phyloP scores from a whole-genome alignment of 768 basidiomycete genomes.

The Tulasnella sp. region DNA sequence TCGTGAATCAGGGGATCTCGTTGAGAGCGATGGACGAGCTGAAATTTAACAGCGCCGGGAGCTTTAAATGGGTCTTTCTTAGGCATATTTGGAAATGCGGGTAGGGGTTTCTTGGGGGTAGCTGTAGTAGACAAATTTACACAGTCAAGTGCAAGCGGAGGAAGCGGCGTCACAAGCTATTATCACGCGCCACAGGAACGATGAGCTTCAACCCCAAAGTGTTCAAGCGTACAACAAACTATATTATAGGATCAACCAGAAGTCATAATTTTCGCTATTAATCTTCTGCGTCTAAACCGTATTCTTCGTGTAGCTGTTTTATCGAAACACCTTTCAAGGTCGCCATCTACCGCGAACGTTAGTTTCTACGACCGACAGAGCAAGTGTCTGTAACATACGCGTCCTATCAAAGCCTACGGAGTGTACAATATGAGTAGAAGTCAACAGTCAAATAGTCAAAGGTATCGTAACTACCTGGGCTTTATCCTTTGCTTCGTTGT shows the following conservation, averaged over 20 bases:
- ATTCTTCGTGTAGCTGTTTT: conserved; percentile 60
- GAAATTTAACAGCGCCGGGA: conserved; percentile 85
- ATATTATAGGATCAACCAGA: not conserved
- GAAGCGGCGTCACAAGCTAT: not conserved
- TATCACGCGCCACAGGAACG: not conserved
- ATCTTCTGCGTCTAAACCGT: conserved; percentile 49
- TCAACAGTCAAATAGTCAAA: not conserved
- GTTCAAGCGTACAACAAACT: not conserved
- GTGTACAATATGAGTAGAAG: not conserved
- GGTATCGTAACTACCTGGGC: conserved; percentile 67
- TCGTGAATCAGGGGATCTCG: conserved; percentile 93
- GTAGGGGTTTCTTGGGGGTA: not conserved
- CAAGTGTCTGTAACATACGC: not conserved
- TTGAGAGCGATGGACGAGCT: conserved; percentile 93
- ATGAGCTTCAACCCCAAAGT: not conserved
- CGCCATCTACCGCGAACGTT: conserved; percentile 43
- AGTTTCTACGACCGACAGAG: not conserved
- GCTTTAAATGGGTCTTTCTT: conserved; percentile 80
- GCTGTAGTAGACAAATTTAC: not conserved
- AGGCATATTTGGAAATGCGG: conserved; percentile 38
- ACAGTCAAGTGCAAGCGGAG: too few relatives aligned
- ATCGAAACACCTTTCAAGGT: conserved; percentile 55
- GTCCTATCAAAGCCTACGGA: not conserved
- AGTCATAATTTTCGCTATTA: conserved; percentile 20
- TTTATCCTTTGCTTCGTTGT: conserved; percentile 77